Evolutionary conservation across 1,139 yeast species (phyloP), one percentile per base, ranked within the genome.

Genomic region (Suhomyces anneliseae): DNA sequence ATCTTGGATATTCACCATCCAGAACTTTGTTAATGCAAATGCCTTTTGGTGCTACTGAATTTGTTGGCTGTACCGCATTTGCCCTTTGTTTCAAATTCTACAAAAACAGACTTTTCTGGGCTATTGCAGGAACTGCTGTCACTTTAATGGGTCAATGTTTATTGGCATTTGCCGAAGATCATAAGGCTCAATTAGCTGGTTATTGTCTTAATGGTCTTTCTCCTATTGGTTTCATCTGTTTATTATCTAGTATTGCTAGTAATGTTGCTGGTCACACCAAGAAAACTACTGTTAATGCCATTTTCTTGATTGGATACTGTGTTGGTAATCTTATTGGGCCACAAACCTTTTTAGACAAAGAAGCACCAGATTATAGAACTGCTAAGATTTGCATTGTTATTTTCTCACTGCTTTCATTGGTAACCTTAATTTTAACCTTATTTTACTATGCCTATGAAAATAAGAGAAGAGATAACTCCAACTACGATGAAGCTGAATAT

Each of bases 231-330:
- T 73, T 74, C 46, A 75, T 81, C 34, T 79, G 81, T 53, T 58
- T 74, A 33, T 66, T 81, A 51, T 68, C 81, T 19, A 64, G 72
- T 45, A 68, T 82, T 43, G 68, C 82, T 11, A 72, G 82, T 4
- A 86, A 86, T 57, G 79, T 82, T 8, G 85, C 90, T 3, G 93
- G 93, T 15, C 83, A 82, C 56, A 83, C 90, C 14, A 85, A 85
- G 64, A 81, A 84, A 60, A 66, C 80, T 41, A 78, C 83, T 6
- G 78, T 80, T 29, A 83, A 79, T 61, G 87, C 87, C 1, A 59
- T 82, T 31, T 75, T 77, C 36, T 75, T 85, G 63, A 70, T 85
- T 46, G 86, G 83, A 1, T 85, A 82, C 58, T 82, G 87, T 55
- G 77, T 79, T 27, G 90, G 93, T 27, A 86, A 86, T 53, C 69